Conservation (phyloP, 306 rosid species). For the Prunus persica region DNA sequence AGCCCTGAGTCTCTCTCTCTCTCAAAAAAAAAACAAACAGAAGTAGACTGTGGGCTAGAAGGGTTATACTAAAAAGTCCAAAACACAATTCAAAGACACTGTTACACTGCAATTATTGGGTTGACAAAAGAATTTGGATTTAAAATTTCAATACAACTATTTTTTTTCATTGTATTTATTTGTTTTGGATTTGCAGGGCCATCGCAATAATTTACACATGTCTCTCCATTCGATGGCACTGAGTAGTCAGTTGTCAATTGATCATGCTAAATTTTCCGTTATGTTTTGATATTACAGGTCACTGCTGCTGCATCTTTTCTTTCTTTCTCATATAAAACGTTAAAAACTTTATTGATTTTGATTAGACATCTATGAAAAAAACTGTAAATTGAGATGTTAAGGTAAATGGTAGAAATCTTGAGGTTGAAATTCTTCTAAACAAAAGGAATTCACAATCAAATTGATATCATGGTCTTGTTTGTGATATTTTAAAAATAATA, state of each 20-base stretch:
- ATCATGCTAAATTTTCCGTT: background rate
- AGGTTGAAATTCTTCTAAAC: background rate
- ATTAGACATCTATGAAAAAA: no score
- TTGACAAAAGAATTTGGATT: background rate
- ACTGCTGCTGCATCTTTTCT: background rate
- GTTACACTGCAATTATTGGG: constrained; percentile 41
- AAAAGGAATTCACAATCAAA: background rate
- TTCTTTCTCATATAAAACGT: background rate
- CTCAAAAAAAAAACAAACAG: background rate
- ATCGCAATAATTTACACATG: background rate
- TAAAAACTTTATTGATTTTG: no score
- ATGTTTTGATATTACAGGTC: background rate
- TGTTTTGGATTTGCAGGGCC: background rate
- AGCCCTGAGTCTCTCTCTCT: background rate
- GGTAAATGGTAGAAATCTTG: no score
- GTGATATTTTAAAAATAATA: no score
- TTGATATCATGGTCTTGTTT: no score
- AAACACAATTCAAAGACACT: constrained; percentile 15
- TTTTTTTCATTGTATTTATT: background rate
- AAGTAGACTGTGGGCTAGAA: background rate
- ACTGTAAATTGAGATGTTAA: no score
- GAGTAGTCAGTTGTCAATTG: constrained; percentile 16
- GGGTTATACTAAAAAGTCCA: background rate
- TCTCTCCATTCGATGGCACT: constrained; percentile 4
- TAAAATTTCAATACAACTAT: background rate